Conservation (phyloP, 257 asterid genomes). For the Fraxinus excelsior region DNA sequence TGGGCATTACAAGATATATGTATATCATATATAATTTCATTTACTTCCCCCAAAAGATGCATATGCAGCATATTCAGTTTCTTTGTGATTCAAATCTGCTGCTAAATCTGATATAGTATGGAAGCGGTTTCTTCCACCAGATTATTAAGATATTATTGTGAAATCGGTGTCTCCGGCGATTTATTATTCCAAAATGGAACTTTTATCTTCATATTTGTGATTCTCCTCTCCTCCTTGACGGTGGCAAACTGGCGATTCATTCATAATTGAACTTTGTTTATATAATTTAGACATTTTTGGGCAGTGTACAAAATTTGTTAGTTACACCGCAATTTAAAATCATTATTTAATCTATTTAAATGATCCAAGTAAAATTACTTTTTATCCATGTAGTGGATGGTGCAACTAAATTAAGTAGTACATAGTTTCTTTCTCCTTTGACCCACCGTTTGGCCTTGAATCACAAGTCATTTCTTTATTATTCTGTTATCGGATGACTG, state of each 20-base stretch:
- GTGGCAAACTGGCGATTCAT: conserved; percentile 28
- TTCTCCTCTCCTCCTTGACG: conserved; percentile 28
- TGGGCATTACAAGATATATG: conserved; percentile 32
- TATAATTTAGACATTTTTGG: background rate
- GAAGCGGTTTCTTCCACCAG: conserved; percentile 35
- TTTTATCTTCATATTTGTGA: conserved; percentile 29
- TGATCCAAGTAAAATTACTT: too few species aligned
- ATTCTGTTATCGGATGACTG: too few species aligned
- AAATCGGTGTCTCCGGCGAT: conserved; percentile 17
- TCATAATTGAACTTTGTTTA: background rate
- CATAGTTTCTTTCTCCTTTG: too few species aligned
- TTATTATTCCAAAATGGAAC: conserved; percentile 32
- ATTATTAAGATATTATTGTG: conserved; percentile 23
- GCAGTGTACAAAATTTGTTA: too few species aligned
- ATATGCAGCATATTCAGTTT: too few species aligned
- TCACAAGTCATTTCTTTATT: too few species aligned
- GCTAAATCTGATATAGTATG: conserved; percentile 37
- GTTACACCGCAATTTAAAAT: too few species aligned
- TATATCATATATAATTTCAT: conserved; percentile 34
- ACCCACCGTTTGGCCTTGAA: too few species aligned
- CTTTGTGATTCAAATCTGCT: too few species aligned
- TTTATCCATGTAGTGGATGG: too few species aligned
- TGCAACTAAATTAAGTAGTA: too few species aligned
- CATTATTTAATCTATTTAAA: too few species aligned
- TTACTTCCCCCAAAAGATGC: conserved; percentile 36